A percentile compares a stretch with the other conserved stretches of the same genome.
These are phyloP conservation scores for Mycena latifolia DNA, from an alignment of 768 basidiomycete genomes.

Conservation along the genomic window DNA sequence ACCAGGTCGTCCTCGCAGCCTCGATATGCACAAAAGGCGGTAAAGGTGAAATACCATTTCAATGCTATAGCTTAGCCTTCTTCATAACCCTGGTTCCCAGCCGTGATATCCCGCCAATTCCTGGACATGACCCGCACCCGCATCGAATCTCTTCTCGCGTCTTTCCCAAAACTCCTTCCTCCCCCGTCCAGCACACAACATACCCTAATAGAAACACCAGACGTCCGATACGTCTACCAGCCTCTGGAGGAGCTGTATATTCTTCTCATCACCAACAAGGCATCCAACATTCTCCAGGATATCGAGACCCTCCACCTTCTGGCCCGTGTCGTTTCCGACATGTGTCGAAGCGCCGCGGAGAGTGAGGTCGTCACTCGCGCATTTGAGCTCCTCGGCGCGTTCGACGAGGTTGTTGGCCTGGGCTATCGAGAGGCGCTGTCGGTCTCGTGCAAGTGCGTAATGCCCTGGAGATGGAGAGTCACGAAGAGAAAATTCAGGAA, in stretches of 20 bases:
- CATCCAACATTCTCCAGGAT: constrained; percentile 98
- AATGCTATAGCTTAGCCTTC: constrained; percentile 8
- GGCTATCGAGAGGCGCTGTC: constrained; percentile 82
- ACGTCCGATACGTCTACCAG: constrained; percentile 97
- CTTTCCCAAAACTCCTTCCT: constrained; percentile 94
- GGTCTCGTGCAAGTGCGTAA: constrained; percentile 84
- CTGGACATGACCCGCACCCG: constrained; percentile 92
- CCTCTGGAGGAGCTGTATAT: constrained; percentile 98
- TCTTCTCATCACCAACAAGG: constrained; percentile 97
- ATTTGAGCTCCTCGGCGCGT: constrained; percentile 94
- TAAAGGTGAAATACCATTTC: constrained; percentile 68
- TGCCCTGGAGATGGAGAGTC: constrained; percentile 90
- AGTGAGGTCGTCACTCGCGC: constrained; percentile 91
- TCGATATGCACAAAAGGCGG: constrained; percentile 96
- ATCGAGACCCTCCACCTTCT: constrained; percentile 97
- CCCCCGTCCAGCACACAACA: constrained; percentile 91
- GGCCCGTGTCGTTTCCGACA: constrained; percentile 92
- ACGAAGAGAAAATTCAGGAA: constrained; percentile 96
- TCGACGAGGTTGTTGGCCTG: constrained; percentile 95
- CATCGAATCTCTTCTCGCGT: constrained; percentile 95
- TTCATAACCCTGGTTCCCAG: constrained; percentile 55
- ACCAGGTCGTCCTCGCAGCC: constrained; percentile 91
- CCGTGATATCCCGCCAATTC: constrained; percentile 96
- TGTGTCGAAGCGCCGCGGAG: constrained; percentile 89
- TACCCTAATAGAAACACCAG: constrained; percentile 94